Evolutionary conservation across 2,329 filamentous ascomycete species (phyloP), one percentile per base, ranked within the genome.

Genomic region (Paracoccidioides brasiliensis): DNA sequence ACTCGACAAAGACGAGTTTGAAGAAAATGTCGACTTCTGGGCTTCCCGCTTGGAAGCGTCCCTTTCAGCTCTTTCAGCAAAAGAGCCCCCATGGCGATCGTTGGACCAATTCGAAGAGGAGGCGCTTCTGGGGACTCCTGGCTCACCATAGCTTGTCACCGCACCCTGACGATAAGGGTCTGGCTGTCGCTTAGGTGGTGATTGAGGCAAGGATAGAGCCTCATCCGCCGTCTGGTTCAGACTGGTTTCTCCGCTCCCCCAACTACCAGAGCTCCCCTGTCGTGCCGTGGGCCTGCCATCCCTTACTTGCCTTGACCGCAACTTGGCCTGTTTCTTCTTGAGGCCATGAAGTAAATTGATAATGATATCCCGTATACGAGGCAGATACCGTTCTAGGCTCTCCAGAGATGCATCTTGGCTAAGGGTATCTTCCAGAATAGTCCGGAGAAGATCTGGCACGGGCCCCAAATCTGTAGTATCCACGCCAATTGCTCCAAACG

Each of bases 351-450:
- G 80, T 35, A 98, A 78, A 68, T 95, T 96, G 71, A 98, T 97
- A 67, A 98, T 98, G 65, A 98, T 98, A 70, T 98, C 93, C 64
- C 93, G 84, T 69, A 98, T 98, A 57, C 87, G 83, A 0, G 93
- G 93, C 37, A 98, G 76, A 69, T 95, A 98, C 68, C 86, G 87
- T 69, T 98, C 93, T 58, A 98, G 78, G 70, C 90, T 96, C 67
- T 94, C 85, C 52, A 90, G 84, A 63, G 88, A 96, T 4, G 93
- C 93, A 72, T 97, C 90, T 67, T 98, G 93, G 70, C 91, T 97
- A 40, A 98, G 78, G 1, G 93, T 98, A 56, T 95, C 88, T 71
- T 98, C 93, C 55, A 98, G 80, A 56, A 98, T 97, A 57, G 84
- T 84, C 64, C 93, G 84, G 60, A 98, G 74, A 57, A 90, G 77